phyloP scores from a whole-genome alignment of 1,284 basidiomycete species.

The Wolfiporia cocos region DNA sequence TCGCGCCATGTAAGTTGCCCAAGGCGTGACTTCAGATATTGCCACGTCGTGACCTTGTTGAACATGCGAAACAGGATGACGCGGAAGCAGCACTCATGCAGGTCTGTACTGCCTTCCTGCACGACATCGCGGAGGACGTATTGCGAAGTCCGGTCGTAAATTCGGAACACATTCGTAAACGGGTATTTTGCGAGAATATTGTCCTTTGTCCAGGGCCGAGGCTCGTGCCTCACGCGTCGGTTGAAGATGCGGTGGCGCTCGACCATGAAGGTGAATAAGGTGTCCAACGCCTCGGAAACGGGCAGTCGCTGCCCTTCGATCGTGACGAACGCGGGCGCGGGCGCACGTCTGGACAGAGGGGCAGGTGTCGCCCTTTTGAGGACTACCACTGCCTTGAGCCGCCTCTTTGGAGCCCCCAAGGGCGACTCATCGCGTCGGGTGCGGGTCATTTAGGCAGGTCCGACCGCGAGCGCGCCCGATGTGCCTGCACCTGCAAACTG shows the following conservation, averaged over 20 bases:
- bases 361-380: neutral
- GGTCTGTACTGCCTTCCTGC: conserved; percentile 26
- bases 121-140: conserved; percentile 36
- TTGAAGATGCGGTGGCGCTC: conserved; percentile 30
- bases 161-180: conserved; percentile 39
- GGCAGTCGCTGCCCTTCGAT: conserved; percentile 23
- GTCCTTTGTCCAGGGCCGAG: conserved; percentile 33
- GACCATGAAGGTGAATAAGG: conserved; percentile 30
- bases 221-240: conserved; percentile 25
- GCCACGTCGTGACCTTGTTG: conserved; percentile 36
- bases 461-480: no score
- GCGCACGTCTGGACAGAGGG: neutral
- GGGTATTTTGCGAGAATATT: conserved; percentile 26
- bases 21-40: conserved; percentile 27
- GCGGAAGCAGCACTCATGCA: conserved; percentile 35
- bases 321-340: conserved; percentile 13
- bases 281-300: conserved; percentile 26
- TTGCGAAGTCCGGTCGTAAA: conserved; percentile 36
- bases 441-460: no score
- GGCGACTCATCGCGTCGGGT: no score
- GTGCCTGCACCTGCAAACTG: no score
- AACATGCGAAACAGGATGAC: conserved; percentile 37
- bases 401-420: no score
- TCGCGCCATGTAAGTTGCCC: conserved; percentile 28
- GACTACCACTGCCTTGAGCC: neutral